Base-by-base conservation (phyloP, 257 asterid genomes). In the Verbena officinalis region DNA sequence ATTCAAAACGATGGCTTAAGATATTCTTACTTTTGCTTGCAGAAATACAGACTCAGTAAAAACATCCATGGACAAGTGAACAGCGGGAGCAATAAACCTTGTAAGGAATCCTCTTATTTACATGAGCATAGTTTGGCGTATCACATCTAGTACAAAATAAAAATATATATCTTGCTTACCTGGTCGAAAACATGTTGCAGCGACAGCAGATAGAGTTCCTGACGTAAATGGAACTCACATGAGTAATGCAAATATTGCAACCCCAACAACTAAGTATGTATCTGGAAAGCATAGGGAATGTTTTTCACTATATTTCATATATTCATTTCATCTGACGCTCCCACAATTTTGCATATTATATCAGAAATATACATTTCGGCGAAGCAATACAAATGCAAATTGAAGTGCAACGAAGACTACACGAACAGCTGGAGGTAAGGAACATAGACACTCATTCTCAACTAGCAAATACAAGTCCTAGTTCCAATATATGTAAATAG, bases 31-130 rank as follows among this genome's bases (percentile, higher is more conserved):
- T 52, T 67, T 73, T 61, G 53, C 17, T 69, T 36, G 71, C 95
- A 91, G 98, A 92, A 92, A 72, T 92, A 86, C 80, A 85, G 98
- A 65, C 90, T 89, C 62, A 84, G 98, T 68, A 92, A 92, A 74
- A 92, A 83, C 78, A 75, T 82, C 59, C 87, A 86, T 55, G 91
- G 88, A 65, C 98, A 91, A 70, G 77, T 95, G n/a, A 85, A 72
- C 34, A 76, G 59, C 62, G 93, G 84, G 58, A 68, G 81, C 86
- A 79, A 57, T 70, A 92, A 89, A 82, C 55, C 90, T 58, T 69
- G 98, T 91, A 84, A 75, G 81, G 36, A 69, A 57, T 76, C 65
- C 61, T 67, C 24, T 7, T 56, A 54, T 24, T 55, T 39, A 59
- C 62, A 67, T 21, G 44, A 59, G 60, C 53, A 33, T 59, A 39